Base-by-base conservation (phyloP, 352 stramenopile species). In the Pythium sukuiense region DNA sequence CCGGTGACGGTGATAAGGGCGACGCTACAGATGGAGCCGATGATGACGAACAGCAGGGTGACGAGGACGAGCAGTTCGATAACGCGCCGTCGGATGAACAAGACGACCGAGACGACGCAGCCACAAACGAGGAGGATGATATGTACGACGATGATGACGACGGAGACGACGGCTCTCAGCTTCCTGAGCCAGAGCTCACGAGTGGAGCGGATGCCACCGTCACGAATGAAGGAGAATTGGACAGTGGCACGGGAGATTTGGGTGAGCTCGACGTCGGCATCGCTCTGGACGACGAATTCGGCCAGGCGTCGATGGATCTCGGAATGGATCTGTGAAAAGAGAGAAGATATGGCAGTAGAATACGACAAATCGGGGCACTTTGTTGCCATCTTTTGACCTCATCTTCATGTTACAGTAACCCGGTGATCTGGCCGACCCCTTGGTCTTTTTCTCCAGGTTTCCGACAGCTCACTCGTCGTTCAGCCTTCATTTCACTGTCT, bases 371-470 rank as follows among this genome's bases (percentile, higher is more conserved):
- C 32, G 7, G 6, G 14, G 24, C 6, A 53, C 27, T n/a, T 30
- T 32, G n/a, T 64, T 46, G 18, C 11, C 27, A 7, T 26, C 18
- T 41, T 18, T 45, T 26, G 9, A 16, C 27, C 6, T 48, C 3
- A 49, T 4, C 8, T 43, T 43, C 12, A 12, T 2, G 35, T 89
- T 63, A 93, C 39, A 93, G 71, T 49, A 93, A 56, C 29, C 85
- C 85, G 59, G 85, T 88, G 41, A 92, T 80, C 70, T 93, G 82
- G 29, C 67, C 67, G 16, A 73, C 67, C 16, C 75, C 76, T 55
- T 72, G 63, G 57, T 76, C 76, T 55, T 90, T 92, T 59, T 92
- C 83, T 24, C 85, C 85, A 48, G 87, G 87, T 66, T 80, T 87
- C 58, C 83, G 79, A 75, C 76, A 93, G 32, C 79, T 78, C 18